Percentiles rank a stretch among this genome's conserved stretches.
Conservation (phyloP, 164 flowering plant genomes). For the Malania oleifera region DNA sequence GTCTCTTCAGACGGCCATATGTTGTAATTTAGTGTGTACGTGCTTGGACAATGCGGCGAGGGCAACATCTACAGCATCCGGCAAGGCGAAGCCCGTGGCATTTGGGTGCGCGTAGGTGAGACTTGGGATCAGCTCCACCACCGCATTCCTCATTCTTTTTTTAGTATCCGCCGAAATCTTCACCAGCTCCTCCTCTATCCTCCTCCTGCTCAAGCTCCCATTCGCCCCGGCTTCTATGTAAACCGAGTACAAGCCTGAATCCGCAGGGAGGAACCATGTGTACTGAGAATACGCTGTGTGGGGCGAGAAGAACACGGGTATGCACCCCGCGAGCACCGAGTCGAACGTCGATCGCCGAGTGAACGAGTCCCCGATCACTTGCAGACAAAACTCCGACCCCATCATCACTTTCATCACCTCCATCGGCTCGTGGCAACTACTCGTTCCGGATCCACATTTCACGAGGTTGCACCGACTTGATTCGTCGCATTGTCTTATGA, state of each 20-base stretch:
- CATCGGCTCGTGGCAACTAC: conserved; percentile 38
- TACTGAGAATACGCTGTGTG: conserved; percentile 65
- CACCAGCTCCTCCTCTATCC: too few species aligned
- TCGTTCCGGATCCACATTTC: conserved; percentile 24
- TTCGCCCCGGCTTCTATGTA: conserved; percentile 30
- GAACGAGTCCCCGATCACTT: conserved; percentile 67
- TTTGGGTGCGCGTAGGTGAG: conserved; percentile 57
- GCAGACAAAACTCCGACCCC: conserved; percentile 46
- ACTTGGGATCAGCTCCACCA: conserved; percentile 48
- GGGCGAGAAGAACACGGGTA: conserved; percentile 62
- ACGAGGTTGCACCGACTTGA: conserved; percentile 37
- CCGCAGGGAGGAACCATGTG: conserved; percentile 46
- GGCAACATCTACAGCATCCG: conserved; percentile 51
- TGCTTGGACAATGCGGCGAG: conserved; percentile 26
- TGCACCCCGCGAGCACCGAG: conserved; percentile 54
- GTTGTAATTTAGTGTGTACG: conserved; percentile 16
- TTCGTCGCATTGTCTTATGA: conserved; percentile 42
- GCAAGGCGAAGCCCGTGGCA: conserved; percentile 19
- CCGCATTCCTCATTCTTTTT: conserved; percentile 31
- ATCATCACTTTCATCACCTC: conserved; percentile 39
- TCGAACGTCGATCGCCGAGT: conserved; percentile 66
- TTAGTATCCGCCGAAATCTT: too few species aligned
- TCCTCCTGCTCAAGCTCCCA: conserved; percentile 5
- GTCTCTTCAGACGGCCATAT: too few species aligned
- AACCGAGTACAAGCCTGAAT: conserved; percentile 37